These are phyloP conservation scores for Backusella parvicylindrica DNA, from an alignment of 192 early-diverging fungal species.

Conservation along the genomic window DNA sequence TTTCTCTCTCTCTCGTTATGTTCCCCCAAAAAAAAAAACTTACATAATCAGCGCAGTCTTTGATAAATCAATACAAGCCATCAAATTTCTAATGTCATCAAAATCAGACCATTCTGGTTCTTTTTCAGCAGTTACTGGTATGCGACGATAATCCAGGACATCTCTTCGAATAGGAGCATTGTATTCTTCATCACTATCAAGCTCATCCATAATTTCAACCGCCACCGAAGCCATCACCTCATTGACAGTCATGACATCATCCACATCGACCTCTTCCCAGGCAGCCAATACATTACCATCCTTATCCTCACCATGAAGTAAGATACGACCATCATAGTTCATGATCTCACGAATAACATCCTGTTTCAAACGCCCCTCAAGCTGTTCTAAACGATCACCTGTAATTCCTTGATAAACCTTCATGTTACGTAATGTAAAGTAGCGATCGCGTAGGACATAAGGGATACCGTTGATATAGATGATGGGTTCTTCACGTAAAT, in stretches of 20 bases:
- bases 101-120: conserved; percentile 51
- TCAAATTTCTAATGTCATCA: conserved; percentile 48
- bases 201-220: conserved; percentile 24
- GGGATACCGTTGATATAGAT: conserved; percentile 66
- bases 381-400: conserved; percentile 43
- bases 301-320: conserved; percentile 49
- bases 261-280: conserved; percentile 58
- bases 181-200: conserved; percentile 4
- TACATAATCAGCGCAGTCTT: conserved; percentile 51
- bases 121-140: conserved; percentile 59
- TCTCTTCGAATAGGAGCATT: not conserved
- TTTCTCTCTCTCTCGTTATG: not conserved
- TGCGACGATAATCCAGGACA: conserved; percentile 43
- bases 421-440: conserved; percentile 57
- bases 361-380: conserved; percentile 52
- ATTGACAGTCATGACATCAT: conserved; percentile 48
- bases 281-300: conserved; percentile 43
- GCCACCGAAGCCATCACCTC: conserved; percentile 45
- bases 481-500: conserved; percentile 65
- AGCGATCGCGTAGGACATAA: conserved; percentile 58
- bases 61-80: conserved; percentile 36
- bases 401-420: conserved; percentile 58
- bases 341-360: conserved; percentile 50
- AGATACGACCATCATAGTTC: conserved; percentile 47
- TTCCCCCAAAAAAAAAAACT: not conserved